A percentile compares a stretch with the other conserved stretches of the same genome.
Evolutionary conservation across 2,329 filamentous ascomycete genomes (phyloP).

Genomic region (Cladosporium sp.): DNA sequence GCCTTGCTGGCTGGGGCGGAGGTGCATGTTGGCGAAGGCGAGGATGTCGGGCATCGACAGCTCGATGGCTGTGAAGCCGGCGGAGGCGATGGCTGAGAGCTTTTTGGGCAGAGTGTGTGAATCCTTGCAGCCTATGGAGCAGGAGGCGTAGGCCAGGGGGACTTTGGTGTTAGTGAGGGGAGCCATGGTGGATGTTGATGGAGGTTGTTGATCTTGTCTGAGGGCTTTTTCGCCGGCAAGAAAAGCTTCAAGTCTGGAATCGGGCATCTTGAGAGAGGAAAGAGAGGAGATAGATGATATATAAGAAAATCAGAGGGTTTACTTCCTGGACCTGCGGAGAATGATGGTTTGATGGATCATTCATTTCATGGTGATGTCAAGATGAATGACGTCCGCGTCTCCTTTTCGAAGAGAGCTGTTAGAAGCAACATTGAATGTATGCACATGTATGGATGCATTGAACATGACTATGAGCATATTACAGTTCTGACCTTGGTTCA

Average conservation of each 20-base stretch:
- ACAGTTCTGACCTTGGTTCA: too few relatives aligned
- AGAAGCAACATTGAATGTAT: neutral
- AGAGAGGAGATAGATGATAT: neutral
- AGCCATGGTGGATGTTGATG: constrained; percentile 1
- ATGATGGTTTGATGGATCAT: neutral
- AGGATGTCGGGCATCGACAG: constrained; percentile 71
- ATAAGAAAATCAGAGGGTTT: neutral
- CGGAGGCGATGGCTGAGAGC: constrained; percentile 58
- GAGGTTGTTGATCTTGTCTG: neutral
- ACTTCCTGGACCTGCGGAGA: neutral
- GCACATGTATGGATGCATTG: neutral
- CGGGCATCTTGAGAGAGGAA: constrained; percentile 11
- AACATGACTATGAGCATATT: too few relatives aligned
- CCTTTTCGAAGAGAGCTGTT: neutral
- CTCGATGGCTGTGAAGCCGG: constrained; percentile 67
- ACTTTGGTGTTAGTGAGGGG: constrained; percentile 32
- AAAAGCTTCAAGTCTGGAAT: constrained; percentile 16
- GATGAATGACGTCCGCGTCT: constrained; percentile 9
- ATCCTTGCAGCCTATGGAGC: constrained; percentile 49
- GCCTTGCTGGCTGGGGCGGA: constrained; percentile 33
- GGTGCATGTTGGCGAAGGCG: constrained; percentile 54
- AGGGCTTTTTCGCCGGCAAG: constrained; percentile 10
- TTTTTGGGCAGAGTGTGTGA: constrained; percentile 56
- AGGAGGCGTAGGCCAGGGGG: constrained; percentile 53
- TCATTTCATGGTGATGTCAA: constrained; percentile 13